phyloP scores from a whole-genome alignment of 2,329 filamentous ascomycete genomes.

The Ophiostoma populinum region DNA sequence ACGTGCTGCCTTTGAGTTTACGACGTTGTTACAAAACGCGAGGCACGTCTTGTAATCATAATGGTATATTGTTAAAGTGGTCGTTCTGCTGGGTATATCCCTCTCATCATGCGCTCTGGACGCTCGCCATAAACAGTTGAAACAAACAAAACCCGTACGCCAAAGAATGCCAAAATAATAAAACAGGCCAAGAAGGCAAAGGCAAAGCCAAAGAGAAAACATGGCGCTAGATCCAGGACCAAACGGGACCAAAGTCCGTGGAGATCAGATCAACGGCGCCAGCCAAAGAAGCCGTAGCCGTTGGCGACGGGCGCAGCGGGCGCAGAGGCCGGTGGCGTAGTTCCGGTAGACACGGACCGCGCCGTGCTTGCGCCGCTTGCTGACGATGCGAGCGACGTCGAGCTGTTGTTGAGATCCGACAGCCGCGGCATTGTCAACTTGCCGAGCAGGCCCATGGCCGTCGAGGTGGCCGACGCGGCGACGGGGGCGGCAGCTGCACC shows the following conservation, averaged over 20 bases:
- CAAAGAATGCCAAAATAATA: too few relatives aligned
- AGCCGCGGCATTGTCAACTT: constrained; percentile 23
- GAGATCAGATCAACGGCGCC: not conserved
- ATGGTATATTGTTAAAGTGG: not conserved
- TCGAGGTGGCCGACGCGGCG: constrained; percentile 16
- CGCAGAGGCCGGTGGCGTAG: too few relatives aligned
- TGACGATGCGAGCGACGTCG: not conserved
- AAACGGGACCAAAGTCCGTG: too few relatives aligned
- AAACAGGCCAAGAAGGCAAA: too few relatives aligned
- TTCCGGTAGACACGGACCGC: not conserved
- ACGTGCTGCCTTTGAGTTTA: too few relatives aligned
- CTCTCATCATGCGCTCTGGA: too few relatives aligned
- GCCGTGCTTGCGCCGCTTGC: not conserved
- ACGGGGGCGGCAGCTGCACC: constrained; percentile 10
- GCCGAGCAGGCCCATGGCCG: constrained; percentile 26
- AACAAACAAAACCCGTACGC: too few relatives aligned
- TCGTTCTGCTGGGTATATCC: constrained; percentile 1
- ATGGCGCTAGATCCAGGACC: too few relatives aligned
- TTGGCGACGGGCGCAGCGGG: not conserved
- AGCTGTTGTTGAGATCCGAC: constrained; percentile 1
- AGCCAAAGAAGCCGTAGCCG: constrained; percentile 3
- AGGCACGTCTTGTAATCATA: too few relatives aligned
- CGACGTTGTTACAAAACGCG: too few relatives aligned
- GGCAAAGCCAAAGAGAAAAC: too few relatives aligned
- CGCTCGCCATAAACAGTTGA: too few relatives aligned